Evolutionary conservation across 2,329 filamentous ascomycete species (phyloP).

Genomic region (Beauveria sp.): DNA sequence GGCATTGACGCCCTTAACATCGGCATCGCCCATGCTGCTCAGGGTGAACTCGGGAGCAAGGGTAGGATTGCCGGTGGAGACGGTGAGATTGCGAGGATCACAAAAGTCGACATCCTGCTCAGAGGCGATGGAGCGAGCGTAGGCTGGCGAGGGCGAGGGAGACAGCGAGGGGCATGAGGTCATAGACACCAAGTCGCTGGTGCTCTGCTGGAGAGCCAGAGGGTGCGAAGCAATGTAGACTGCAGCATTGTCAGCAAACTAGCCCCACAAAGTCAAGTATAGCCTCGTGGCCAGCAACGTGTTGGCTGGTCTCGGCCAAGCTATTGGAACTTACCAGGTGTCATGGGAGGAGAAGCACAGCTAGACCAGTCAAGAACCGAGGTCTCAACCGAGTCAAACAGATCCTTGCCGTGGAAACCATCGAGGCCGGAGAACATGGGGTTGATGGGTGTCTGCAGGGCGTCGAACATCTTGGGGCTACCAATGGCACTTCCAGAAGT

Average conservation of each 20-base stretch:
- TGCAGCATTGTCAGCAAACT: conserved; percentile 32
- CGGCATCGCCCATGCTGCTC: conserved; percentile 56
- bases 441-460: conserved; percentile 76
- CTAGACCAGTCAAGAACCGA: conserved; percentile 72
- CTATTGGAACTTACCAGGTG: conserved; percentile 63
- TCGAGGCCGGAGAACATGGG: conserved; percentile 69
- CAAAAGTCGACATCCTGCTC: conserved; percentile 78
- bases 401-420: conserved; percentile 57
- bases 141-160: conserved; percentile 69
- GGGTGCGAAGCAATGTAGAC: conserved; percentile 43
- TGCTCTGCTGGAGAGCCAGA: conserved; percentile 54
- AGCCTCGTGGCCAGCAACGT: not conserved
- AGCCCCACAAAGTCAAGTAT: conserved; percentile 1
- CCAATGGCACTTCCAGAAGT: conserved; percentile 77
- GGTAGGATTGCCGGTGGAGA: conserved; percentile 45
- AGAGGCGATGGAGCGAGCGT: conserved; percentile 59
- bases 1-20: conserved; percentile 43
- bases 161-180: conserved; percentile 79
- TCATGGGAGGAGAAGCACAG: conserved; percentile 76
- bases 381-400: conserved; percentile 64
- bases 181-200: conserved; percentile 65
- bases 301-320: not conserved
- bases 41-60: conserved; percentile 57
- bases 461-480: conserved; percentile 72
- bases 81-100: conserved; percentile 83